Conservation (phyloP, 805 yeast species). For the Hanseniaspora valbyensis region DNA sequence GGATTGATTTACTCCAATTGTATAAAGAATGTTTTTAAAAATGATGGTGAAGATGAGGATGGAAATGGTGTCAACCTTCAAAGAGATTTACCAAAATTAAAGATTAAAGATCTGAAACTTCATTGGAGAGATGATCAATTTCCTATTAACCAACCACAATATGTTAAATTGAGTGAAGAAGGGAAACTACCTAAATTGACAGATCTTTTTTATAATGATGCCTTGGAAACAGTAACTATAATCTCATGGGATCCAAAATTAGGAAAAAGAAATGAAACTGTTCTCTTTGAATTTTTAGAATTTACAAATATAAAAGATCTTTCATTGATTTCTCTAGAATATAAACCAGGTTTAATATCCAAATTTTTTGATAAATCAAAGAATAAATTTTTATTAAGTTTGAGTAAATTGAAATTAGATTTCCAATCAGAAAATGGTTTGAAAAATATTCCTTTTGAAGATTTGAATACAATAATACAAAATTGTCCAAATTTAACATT, state of each 20-base stretch:
- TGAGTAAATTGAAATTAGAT: slow-evolving; percentile 34
- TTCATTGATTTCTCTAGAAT: slow-evolving; percentile 33
- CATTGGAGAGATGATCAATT: slow-evolving; percentile 36
- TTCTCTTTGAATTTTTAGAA: slow-evolving; percentile 31
- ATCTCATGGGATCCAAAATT: slow-evolving; percentile 36
- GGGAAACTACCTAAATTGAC: slow-evolving; percentile 23
- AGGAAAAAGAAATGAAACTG: slow-evolving; percentile 28
- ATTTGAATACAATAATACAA: slow-evolving; percentile 28
- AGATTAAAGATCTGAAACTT: slow-evolving; percentile 31
- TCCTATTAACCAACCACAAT: slow-evolving; percentile 23
- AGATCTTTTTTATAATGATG: slow-evolving; percentile 31
- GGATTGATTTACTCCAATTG: slow-evolving; percentile 11
- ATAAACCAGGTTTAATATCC: slow-evolving; percentile 28
- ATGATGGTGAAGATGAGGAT: slow-evolving; percentile 25
- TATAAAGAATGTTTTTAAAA: slow-evolving; percentile 17
- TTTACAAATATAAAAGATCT: slow-evolving; percentile 31
- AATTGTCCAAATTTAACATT: slow-evolving; percentile 31
- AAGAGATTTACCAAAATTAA: slow-evolving; percentile 23
- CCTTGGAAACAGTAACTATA: slow-evolving; percentile 31
- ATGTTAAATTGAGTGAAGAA: slow-evolving; percentile 19
- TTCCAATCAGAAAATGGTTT: slow-evolving; percentile 30
- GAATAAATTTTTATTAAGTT: slow-evolving; percentile 19
- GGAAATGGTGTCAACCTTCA: slow-evolving; percentile 27
- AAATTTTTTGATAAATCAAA: slow-evolving; percentile 25
- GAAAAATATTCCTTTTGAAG: slow-evolving; percentile 28